phyloP scores from a whole-genome alignment of 352 stramenopile genomes.

The Chrysophaeum taylorii region DNA sequence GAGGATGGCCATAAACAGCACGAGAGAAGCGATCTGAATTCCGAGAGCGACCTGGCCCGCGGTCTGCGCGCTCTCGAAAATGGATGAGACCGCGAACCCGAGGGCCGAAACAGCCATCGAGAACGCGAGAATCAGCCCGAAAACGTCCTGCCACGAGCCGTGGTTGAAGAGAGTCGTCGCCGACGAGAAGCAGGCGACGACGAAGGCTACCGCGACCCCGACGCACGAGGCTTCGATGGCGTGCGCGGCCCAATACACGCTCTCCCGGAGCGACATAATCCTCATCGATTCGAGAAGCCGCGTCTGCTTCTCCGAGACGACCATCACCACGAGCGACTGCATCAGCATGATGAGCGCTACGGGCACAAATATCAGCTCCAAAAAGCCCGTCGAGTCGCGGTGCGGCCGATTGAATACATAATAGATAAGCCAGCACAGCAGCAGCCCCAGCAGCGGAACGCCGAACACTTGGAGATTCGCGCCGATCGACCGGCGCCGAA shows the following conservation, averaged over 20 bases:
- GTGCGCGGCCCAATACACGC: not conserved
- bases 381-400: not conserved
- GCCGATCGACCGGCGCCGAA: not conserved
- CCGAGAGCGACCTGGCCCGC: not conserved
- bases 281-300: not conserved
- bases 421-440: not conserved
- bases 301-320: not conserved
- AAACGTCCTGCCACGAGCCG: not conserved
- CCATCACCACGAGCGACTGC: not conserved
- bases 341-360: not conserved
- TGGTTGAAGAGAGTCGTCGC: slow-evolving; percentile 12
- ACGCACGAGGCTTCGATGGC: not conserved
- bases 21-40: not conserved
- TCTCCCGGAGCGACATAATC: not conserved
- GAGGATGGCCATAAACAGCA: not conserved
- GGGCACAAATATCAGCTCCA: not conserved
- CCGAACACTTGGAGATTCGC: not conserved
- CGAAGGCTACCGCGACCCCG: not conserved
- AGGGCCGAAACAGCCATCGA: slow-evolving; percentile 2
- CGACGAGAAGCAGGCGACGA: not conserved
- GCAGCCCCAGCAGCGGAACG: not conserved
- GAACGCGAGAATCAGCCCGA: slow-evolving; percentile 15
- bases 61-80: slow-evolving; percentile 17
- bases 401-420: not conserved
- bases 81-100: not conserved